Evolutionary conservation across 2,329 filamentous ascomycete species (phyloP).

Genomic region (Metarhizium brunneum): DNA sequence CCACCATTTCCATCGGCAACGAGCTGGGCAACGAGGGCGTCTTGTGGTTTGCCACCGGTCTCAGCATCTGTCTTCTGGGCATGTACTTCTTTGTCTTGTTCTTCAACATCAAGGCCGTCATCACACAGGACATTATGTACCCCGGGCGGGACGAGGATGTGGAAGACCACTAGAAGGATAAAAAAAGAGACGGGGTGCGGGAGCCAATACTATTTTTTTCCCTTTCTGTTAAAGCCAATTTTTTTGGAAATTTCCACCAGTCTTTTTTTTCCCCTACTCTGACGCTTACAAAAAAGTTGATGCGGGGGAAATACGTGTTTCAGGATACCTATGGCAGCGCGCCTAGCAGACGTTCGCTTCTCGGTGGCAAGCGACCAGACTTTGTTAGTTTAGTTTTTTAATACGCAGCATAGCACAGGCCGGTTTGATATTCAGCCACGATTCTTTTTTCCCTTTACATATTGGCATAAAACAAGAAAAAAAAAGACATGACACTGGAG

Average conservation of each 20-base stretch:
- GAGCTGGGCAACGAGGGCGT: conserved; percentile 35
- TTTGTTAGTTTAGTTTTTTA: neutral
- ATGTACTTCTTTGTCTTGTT: conserved; percentile 35
- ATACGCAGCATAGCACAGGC: neutral
- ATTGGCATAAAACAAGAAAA: no score
- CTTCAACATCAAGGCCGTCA: conserved; percentile 33
- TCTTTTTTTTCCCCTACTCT: no score
- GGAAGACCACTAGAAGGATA: conserved; percentile 23
- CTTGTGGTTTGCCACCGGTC: conserved; percentile 37
- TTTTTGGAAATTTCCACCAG: no score
- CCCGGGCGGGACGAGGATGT: conserved; percentile 46
- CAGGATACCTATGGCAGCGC: neutral
- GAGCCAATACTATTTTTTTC: neutral
- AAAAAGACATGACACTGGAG: no score
- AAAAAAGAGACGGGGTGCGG: no score
- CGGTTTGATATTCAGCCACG: no score
- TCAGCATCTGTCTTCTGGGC: conserved; percentile 36
- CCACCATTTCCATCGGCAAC: conserved; percentile 44
- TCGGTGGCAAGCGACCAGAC: neutral
- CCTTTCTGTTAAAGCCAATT: neutral
- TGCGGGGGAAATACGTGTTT: neutral
- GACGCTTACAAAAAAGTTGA: no score
- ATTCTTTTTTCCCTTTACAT: no score
- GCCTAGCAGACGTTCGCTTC: neutral
- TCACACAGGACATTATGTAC: conserved; percentile 46